These are phyloP conservation scores for Leccinum obscurum DNA, from an alignment of 768 basidiomycete genomes.

Conservation along the genomic window DNA sequence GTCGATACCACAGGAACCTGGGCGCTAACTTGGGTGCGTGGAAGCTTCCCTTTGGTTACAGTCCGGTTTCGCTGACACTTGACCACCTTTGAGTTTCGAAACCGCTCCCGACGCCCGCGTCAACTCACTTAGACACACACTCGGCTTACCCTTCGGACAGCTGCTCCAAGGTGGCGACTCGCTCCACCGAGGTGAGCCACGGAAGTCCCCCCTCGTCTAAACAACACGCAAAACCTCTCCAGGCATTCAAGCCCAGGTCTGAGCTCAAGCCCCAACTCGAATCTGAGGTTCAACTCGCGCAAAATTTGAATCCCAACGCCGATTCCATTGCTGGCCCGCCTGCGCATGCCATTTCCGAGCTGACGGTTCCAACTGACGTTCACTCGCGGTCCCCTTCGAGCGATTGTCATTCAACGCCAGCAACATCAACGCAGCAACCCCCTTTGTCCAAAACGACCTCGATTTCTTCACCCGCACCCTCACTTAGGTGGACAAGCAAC, in stretches of 20 bases:
- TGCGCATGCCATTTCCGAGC: constrained; percentile 30
- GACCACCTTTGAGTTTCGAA: background rate
- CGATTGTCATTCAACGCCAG: too few species aligned
- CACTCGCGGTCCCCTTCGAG: background rate
- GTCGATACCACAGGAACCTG: background rate
- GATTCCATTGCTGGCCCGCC: constrained; percentile 22
- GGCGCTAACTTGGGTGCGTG: constrained; percentile 3
- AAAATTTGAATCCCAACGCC: constrained; percentile 5
- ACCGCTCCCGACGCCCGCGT: constrained; percentile 7
- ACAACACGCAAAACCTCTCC: too few species aligned
- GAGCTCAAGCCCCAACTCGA: too few species aligned
- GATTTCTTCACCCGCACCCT: background rate
- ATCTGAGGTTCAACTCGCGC: background rate
- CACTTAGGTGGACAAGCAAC: background rate
- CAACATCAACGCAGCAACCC: too few species aligned
- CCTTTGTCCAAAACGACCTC: background rate
- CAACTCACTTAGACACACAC: background rate
- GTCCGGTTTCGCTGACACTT: background rate
- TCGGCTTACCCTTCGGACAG: constrained; percentile 46
- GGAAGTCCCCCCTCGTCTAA: constrained; percentile 2
- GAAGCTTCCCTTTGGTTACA: background rate
- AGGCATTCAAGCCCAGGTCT: background rate
- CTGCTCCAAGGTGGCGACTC: constrained; percentile 52
- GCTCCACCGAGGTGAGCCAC: constrained; percentile 22
- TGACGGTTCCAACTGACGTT: constrained; percentile 25